Base-by-base conservation (phyloP, 2,329 filamentous ascomycete species). In the Mollisia scopiformis region DNA sequence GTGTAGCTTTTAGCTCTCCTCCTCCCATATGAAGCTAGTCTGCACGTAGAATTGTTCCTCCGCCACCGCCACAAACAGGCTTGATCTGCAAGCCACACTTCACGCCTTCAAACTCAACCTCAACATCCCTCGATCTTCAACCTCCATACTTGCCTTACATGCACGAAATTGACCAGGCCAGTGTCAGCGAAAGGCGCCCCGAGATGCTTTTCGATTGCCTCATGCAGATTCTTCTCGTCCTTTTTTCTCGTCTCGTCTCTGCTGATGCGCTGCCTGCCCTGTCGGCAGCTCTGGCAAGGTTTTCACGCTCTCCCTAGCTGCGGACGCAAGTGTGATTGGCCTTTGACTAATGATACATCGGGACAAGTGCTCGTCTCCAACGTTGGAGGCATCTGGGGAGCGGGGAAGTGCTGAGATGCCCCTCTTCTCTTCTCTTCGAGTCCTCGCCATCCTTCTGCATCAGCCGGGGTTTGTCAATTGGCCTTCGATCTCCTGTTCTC, bases 241-340 rank as follows among this genome's bases (percentile, higher is more conserved):
- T 27, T 46, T 47, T 25, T 27, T 27, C 41, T 56, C n/a, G n/a
- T n/a, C n/a, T n/a, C n/a, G n/a, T n/a, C n/a, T n/a, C n/a, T n/a
- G n/a, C n/a, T n/a, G n/a, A n/a, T n/a, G n/a, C n/a, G 28, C 30
- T 49, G 25, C 23, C 54, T 56, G 27, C 47, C 35, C 46, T 28
- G 28, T 58, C 56, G 56, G 56, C 46, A 58, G 11, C 49, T 37
- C 56, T 49, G 56, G 56, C 56, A 27, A 43, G 23, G 23, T 49
- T 53, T 35, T n/a, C 43, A 47, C 14, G 5, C 4, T 51, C 50
- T n/a, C 33, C 50, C 46, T 57, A 39, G 46, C 55, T 57, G 55
- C 55, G 47, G n/a, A 31, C 31, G 23, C 43, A 27, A 47, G 43
- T 25, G 43, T n/a, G 43, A 47, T 47, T 47, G 43, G 43, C 25